phyloP scores from a whole-genome alignment of 352 stramenopile genomes.

The Blastocystis sp. region DNA sequence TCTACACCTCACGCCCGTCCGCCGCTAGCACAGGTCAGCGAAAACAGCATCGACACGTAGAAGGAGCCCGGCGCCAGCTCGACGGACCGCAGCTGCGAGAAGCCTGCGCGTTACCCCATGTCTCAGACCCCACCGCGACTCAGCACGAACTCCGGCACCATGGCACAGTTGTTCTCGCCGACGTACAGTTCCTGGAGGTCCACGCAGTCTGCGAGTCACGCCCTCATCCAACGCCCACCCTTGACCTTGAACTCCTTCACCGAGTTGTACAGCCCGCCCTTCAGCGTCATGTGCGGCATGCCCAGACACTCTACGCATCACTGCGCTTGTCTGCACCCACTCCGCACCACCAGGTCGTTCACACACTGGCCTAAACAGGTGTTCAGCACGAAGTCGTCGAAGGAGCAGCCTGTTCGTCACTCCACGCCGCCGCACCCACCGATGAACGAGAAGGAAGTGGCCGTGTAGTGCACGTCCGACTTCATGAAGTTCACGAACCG shows the following conservation, averaged over 20 bases:
- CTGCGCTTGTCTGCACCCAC: not conserved
- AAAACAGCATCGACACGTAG: not conserved
- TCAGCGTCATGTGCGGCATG: not conserved
- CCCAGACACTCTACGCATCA: constrained; percentile 55
- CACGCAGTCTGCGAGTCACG: not conserved
- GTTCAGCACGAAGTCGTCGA: not conserved
- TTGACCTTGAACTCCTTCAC: constrained; percentile 20
- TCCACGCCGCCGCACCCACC: not conserved
- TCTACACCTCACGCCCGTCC: not conserved
- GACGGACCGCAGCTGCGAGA: not conserved
- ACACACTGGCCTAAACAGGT: not conserved
- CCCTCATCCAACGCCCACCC: not conserved
- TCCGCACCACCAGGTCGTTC: not conserved
- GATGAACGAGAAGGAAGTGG: not conserved
- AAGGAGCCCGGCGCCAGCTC: not conserved
- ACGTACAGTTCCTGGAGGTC: not conserved
- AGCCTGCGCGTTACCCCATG: too few relatives aligned
- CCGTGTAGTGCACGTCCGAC: not conserved
- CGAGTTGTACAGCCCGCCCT: not conserved
- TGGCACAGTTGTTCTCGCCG: not conserved
- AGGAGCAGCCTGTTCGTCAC: constrained; percentile 24
- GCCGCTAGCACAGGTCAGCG: not conserved
- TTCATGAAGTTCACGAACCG: not conserved
- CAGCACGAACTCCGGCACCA: not conserved
- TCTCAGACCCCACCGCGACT: not conserved